Evolutionary conservation across 164 flowering plant genomes (phyloP), one percentile per base, ranked within the genome.

Genomic region (Dillenia suffruticosa): DNA sequence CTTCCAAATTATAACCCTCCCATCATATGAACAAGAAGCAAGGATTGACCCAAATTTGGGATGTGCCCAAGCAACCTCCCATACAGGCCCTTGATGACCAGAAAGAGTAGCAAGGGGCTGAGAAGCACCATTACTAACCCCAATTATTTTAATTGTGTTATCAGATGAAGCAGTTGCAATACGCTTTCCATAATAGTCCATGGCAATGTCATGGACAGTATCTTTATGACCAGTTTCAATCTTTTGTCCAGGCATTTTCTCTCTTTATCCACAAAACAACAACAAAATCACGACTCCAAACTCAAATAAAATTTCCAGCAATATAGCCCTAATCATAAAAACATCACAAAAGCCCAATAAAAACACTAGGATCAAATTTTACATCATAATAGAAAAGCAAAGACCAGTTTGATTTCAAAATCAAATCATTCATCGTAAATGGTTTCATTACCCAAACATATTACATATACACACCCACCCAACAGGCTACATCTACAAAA

Each of bases 101-200:
- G 58, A 59, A 56, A 80, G 65, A 1, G 74, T 77, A 12, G 84
- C 79, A 10, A 80, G 77, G n/a, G 63, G 84, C 77, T 75, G 79
- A 17, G 72, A 63, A 12, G 73, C 57, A 40, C 44, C 46, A 56
- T 56, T 62, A 58, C 66, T 62, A 40, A 80, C 81, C 14, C 84
- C 84, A 51, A 71, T 63, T 47, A 80, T 75, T 76, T 77, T 80
- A 49, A 80, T 73, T 8, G 81, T 64, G 55, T 57, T 54, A 59
- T 80, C 84, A 0, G 84, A 80, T 9, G 78, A 80, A 9, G 84
- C 81, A 1, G 81, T 80, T 3, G 84, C 84, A 17, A 80, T 19
- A 2, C 84, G 77, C 73, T 80, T 80, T n/a, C 84, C 84, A 49
- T 80, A 77, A 66, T 80, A 80, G 51, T 80, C 84, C 81, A 80